Base-by-base conservation (phyloP, 225 moss, liverwort and hornwort genomes). In the Bryoerythrophyllum caledonicum region DNA sequence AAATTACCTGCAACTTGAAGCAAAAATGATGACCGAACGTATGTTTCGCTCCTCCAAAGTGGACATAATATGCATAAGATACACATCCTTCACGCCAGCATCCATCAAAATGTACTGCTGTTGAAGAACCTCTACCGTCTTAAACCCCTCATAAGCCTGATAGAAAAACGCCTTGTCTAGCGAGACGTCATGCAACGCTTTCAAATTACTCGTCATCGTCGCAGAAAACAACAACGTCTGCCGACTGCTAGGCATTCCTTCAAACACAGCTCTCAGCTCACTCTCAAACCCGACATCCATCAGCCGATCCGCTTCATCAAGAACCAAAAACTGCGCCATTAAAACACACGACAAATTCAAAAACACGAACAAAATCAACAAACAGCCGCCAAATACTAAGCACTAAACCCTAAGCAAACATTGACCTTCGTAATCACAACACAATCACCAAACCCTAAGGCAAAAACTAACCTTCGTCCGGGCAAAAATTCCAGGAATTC, bases 241-340 rank as follows among this genome's bases (percentile, higher is more conserved):
- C 26, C 97, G 93, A 63, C 58, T 88, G 62, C 66, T 66, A 0
- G 97, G 93, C 68, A 99, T 24, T 56, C 49, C 81, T 67, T 87
- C 82, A 51, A 99, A 88, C 51, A 92, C 85, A 30, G 76, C 79
- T 75, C 95, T 81, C 27, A 99, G 87, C 84, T 99, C 99, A 20
- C 81, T 75, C 78, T 99, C 93, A 25, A 99, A 99, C 66, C 99
- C 99, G 9, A 85, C 84, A 51, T 99, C 95, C 82, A 99, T 69
- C 37, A 99, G 90, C 41, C 99, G 93, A 85, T 99, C 99, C 74
- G 99, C 95, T 82, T 99, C 99, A 83, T 99, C 99, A 28, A 99
- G 88, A 52, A 99, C 99, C 28, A 99, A 85, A 75, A 92, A 99
- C 91, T 94, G 92, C 81, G 21, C 17, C 64, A 76, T 11, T 71